These are phyloP conservation scores for Dioscorea cayenensis DNA, from an alignment of 116 monocot genomes.

Conservation along the genomic window DNA sequence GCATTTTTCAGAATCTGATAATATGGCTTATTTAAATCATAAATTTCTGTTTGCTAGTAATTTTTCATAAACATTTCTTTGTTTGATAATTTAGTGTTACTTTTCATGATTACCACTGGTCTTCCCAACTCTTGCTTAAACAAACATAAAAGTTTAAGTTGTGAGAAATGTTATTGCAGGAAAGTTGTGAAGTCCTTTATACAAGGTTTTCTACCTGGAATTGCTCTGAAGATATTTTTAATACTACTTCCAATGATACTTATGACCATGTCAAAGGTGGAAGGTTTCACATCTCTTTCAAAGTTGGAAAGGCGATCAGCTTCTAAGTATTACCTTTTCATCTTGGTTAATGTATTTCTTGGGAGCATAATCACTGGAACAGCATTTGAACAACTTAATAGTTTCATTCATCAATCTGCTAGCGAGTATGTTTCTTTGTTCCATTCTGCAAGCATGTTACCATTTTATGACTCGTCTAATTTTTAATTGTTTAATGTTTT, in stretches of 20 bases:
- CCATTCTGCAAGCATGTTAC: neutral
- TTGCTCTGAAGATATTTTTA: constrained; percentile 83
- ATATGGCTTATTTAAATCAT: no score
- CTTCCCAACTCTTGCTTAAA: neutral
- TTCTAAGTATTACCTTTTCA: constrained; percentile 76
- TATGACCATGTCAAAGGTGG: constrained; percentile 89
- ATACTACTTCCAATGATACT: constrained; percentile 77
- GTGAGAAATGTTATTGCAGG: constrained; percentile 35
- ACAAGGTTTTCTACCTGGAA: constrained; percentile 91
- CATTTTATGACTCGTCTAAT: neutral
- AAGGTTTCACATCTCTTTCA: constrained; percentile 72
- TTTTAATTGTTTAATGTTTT: constrained; percentile 9
- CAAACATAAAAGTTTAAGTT: neutral
- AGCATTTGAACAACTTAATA: constrained; percentile 79
- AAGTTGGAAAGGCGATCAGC: constrained; percentile 77
- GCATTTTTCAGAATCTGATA: no score
- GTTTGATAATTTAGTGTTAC: no score
- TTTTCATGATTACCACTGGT: no score
- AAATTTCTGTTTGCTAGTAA: no score
- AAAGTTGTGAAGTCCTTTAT: constrained; percentile 61
- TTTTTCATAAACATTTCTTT: no score
- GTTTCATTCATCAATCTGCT: constrained; percentile 70
- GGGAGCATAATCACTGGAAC: constrained; percentile 89
- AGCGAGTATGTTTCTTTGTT: constrained; percentile 42
- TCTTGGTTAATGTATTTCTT: constrained; percentile 87